These are phyloP conservation scores for Oryza brachyantha DNA, from an alignment of 176 grass and related monocot species.

Conservation along the genomic window DNA sequence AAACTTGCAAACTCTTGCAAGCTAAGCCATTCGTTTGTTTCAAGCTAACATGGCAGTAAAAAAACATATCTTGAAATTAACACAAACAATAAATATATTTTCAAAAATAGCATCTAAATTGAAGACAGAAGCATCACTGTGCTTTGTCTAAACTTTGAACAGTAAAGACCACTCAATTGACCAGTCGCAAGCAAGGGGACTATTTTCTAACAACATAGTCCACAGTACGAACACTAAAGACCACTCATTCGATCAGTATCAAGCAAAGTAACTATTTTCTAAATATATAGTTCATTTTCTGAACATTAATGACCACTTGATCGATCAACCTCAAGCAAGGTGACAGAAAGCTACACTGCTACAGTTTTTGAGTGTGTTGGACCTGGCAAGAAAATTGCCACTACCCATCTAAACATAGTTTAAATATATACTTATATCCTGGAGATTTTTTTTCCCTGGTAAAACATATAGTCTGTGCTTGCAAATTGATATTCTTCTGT, in stretches of 20 bases:
- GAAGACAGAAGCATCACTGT: background rate
- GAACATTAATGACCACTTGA: conserved; percentile 31
- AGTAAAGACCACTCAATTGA: conserved; percentile 30
- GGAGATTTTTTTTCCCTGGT: background rate
- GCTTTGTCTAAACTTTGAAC: conserved; percentile 23
- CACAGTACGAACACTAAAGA: conserved; percentile 30
- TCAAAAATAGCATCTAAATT: background rate
- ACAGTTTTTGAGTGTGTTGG: background rate
- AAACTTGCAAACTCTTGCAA: conserved; percentile 28
- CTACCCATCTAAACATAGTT: conserved; percentile 4
- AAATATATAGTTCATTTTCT: conserved; percentile 7
- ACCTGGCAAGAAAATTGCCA: conserved; percentile 12
- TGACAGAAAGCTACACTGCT: conserved; percentile 21
- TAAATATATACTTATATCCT: background rate
- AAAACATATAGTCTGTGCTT: background rate
- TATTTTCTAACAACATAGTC: background rate
- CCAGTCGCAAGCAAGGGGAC: background rate
- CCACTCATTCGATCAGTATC: conserved; percentile 18
- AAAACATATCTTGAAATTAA: conserved; percentile 20
- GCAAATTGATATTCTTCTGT: conserved; percentile 18
- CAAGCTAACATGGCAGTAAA: conserved; percentile 2
- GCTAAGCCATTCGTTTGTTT: conserved; percentile 29
- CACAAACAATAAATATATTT: conserved; percentile 15
- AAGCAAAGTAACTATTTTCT: background rate
- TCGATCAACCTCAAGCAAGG: conserved; percentile 9